A percentile compares a stretch with the other conserved stretches of the same genome.
Conservation (phyloP, 1,284 basidiomycete species). For the Apiotrichum brassicae region DNA sequence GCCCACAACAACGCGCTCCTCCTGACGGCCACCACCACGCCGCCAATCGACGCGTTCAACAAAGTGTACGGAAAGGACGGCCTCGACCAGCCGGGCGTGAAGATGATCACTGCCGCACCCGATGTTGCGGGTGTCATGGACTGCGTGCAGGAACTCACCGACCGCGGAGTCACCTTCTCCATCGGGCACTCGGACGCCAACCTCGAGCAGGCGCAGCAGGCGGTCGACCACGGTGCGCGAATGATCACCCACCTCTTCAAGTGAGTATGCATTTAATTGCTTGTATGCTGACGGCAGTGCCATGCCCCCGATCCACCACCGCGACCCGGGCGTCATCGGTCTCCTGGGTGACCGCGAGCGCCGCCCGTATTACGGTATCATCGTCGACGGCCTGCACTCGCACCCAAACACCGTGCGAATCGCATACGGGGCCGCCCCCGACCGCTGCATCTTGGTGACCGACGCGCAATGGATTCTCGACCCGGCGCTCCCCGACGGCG, state of each 20-base stretch:
- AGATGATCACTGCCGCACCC: constrained; percentile 79
- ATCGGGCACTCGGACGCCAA: constrained; percentile 66
- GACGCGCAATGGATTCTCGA: constrained; percentile 86
- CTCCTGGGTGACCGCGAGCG: constrained; percentile 72
- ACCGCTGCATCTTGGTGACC: constrained; percentile 79
- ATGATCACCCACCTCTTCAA: constrained; percentile 91
- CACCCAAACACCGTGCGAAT: constrained; percentile 83
- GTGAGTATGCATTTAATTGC: constrained; percentile 50
- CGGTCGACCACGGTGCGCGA: constrained; percentile 52
- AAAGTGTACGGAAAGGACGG: constrained; percentile 60
- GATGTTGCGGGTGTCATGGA: constrained; percentile 75
- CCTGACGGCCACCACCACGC: constrained; percentile 50
- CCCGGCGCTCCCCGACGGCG: constrained; percentile 71
- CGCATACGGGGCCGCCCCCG: constrained; percentile 72
- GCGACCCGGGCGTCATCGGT: constrained; percentile 62
- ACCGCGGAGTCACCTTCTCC: constrained; percentile 67
- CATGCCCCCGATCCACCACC: constrained; percentile 39
- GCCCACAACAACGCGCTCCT: constrained; percentile 69
- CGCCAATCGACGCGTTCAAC: constrained; percentile 54
- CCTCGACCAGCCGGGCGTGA: constrained; percentile 55
- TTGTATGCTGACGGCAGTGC: too few species aligned
- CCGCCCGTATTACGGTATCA: constrained; percentile 77
- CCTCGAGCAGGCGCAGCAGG: constrained; percentile 31
- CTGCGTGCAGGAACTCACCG: constrained; percentile 57
- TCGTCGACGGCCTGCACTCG: constrained; percentile 83